Conservation (phyloP, 164 flowering plant species). For the Tetracentron sinense region DNA sequence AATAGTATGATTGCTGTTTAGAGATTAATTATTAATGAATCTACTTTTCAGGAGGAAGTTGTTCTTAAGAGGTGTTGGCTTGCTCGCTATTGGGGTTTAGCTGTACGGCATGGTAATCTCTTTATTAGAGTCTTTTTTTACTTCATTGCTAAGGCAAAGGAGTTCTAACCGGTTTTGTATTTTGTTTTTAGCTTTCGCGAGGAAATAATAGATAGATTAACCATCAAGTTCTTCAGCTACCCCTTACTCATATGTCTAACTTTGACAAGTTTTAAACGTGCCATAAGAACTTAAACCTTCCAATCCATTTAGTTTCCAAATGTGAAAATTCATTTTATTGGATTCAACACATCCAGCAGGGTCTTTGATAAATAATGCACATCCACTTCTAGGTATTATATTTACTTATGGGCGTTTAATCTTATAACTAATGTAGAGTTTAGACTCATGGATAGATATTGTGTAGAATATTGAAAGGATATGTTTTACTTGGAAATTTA, state of each 20-base stretch:
- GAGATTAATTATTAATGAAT: conserved; percentile 8
- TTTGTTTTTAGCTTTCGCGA: neutral
- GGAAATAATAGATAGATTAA: no score
- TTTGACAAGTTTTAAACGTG: neutral
- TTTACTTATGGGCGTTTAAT: no score
- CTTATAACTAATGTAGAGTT: no score
- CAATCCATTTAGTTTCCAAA: no score
- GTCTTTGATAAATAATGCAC: no score
- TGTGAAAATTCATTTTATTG: neutral
- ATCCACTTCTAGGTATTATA: no score
- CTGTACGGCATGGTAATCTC: conserved; percentile 77
- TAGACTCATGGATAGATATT: no score
- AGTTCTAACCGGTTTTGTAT: neutral
- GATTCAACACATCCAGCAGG: no score
- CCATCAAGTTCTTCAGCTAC: no score
- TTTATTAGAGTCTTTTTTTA: conserved; percentile 7
- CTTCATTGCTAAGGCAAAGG: neutral
- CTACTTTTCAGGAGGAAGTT: conserved; percentile 87
- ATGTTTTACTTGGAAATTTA: no score
- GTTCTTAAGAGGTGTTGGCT: conserved; percentile 99
- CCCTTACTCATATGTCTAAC: neutral
- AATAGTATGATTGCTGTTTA: neutral
- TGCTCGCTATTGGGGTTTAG: conserved; percentile 97
- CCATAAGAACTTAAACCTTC: neutral
- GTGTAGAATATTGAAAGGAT: no score